Evolutionary conservation across 1,284 basidiomycete genomes (phyloP).

Genomic region (Irpex sp.): DNA sequence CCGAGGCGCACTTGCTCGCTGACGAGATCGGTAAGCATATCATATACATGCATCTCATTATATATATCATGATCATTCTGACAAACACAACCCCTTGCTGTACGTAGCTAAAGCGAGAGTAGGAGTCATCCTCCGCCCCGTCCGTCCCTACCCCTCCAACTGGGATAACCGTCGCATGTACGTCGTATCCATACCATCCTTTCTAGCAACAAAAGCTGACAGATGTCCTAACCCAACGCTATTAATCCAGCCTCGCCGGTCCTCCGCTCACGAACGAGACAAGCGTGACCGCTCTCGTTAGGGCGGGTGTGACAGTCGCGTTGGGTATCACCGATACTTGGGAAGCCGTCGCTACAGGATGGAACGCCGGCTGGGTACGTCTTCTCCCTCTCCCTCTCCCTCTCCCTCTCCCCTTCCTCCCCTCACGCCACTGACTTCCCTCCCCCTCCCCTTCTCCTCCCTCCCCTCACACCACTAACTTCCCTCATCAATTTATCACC

Average conservation of each 20-base stretch:
- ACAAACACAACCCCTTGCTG: no score
- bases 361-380: slow-evolving; percentile 52
- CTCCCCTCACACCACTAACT: neutral
- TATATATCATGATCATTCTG: slow-evolving; percentile 28
- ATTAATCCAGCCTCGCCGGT: no score
- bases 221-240: neutral
- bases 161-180: slow-evolving; percentile 51
- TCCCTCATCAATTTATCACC: no score
- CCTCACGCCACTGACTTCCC: no score
- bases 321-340: slow-evolving; percentile 51
- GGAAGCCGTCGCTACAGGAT: slow-evolving; percentile 47
- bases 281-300: slow-evolving; percentile 41
- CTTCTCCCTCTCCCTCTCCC: slow-evolving; percentile 8
- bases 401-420: neutral
- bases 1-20: slow-evolving; percentile 76
- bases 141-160: slow-evolving; percentile 45
- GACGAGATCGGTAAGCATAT: slow-evolving; percentile 54
- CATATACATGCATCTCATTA: neutral
- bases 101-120: slow-evolving; percentile 42
- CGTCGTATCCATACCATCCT: slow-evolving; percentile 9
- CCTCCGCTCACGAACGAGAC: slow-evolving; percentile 51
- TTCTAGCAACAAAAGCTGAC: neutral
- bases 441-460: neutral
- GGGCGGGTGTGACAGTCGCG: slow-evolving; percentile 50
- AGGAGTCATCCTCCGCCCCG: slow-evolving; percentile 50